These are phyloP conservation scores for Chytriomyces sp. DNA, from an alignment of 192 early-diverging fungal genomes.

Conservation along the genomic window DNA sequence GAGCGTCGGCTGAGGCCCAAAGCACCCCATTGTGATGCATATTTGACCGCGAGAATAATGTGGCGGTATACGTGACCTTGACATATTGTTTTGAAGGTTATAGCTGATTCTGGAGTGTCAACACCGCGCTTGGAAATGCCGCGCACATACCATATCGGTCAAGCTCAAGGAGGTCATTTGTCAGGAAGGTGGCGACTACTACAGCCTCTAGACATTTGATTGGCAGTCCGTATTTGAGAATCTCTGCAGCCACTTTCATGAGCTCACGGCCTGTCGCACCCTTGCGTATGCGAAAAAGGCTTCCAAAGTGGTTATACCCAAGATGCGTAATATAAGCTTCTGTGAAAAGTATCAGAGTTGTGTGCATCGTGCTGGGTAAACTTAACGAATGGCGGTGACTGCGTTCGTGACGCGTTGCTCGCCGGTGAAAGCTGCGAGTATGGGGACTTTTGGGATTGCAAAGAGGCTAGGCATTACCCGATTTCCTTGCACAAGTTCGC, in stretches of 20 bases:
- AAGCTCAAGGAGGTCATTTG: conserved; percentile 30
- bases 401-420: neutral
- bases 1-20: conserved; percentile 44
- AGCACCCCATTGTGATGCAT: conserved; percentile 41
- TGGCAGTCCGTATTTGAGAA: conserved; percentile 38
- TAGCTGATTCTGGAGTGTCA: conserved; percentile 11
- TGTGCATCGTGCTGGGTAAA: neutral
- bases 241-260: conserved; percentile 37
- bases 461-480: neutral
- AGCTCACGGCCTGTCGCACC: conserved; percentile 23
- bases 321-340: conserved; percentile 24
- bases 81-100: conserved; percentile 40
- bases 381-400: neutral
- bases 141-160: conserved; percentile 40
- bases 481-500: neutral
- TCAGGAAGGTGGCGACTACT: conserved; percentile 36
- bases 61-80: conserved; percentile 41
- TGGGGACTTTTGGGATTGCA: conserved; percentile 6
- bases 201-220: conserved; percentile 59
- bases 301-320: conserved; percentile 36
- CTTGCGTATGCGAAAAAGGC: conserved; percentile 44
- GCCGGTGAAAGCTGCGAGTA: neutral
- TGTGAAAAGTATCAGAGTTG: neutral
- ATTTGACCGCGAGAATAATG: conserved; percentile 45
- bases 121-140: neutral